Base-by-base conservation (phyloP, 805 yeast genomes). In the Candida odintsovae region DNA sequence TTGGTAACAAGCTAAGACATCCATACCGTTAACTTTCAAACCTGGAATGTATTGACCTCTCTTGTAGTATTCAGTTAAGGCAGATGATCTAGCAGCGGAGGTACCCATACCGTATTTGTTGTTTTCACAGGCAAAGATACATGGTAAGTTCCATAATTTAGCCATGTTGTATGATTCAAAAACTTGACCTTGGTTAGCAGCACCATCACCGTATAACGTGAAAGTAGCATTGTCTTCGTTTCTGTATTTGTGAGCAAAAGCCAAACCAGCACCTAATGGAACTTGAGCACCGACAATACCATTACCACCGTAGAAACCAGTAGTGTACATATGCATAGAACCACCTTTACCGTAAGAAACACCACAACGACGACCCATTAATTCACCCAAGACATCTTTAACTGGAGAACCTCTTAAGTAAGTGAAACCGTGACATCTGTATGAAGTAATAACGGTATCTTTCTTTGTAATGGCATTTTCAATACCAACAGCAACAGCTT, bases 71-170 rank as follows among this genome's bases (percentile, higher is more conserved):
- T 94, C 97, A 50, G 95, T 85, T 77, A 90, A 72, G 45, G 99
- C 99, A 45, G 97, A 90, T 13, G 97, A 90, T 76, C 99, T 86
- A 41, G 96, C 71, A 46, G 98, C 98, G 54, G 99, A 73, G 45
- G 99, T 94, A 76, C 99, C 99, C 99, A 94, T 94, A 79, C 99
- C 99, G 70, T 94, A 94, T 76, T 90, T 94, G 83, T 94, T 94
- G 80, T 94, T 94, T 75, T 94, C 99, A 78, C 99, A 94, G 53
- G 94, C 89, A 66, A 89, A 94, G 54, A 94, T 73, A 66, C 88
- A 85, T 58, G 99, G 99, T 65, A 94, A 78, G 72, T 90, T 83
- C 96, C 97, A 94, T 67, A 94, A 80, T 75, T 94, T 94, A 65
- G 99, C 99, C 98, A 94, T 94, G 82, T 94, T 94, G 80, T 78